Evolutionary conservation across 2,329 filamentous ascomycete genomes (phyloP), one percentile per base, ranked within the genome.

Genomic region (Colletotrichum coccodes): DNA sequence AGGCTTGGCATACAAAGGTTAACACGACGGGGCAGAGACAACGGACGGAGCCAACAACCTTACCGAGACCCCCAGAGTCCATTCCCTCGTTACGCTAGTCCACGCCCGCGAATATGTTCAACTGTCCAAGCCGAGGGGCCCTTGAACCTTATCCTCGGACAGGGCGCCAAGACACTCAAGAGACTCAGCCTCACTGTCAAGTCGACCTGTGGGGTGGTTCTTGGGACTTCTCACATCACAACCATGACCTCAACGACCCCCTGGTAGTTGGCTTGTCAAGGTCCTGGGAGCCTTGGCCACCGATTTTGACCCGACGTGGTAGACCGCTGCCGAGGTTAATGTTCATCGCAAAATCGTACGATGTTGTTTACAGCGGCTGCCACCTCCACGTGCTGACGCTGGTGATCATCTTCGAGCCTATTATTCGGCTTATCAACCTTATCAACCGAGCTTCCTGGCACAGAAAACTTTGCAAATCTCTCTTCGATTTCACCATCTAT

Each of bases 281-380:
- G 32, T 60, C 21, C 47, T 44, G 61, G 61, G 54, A 65, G 66
- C 61, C 66, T 30, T 56, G 61, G 49, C 56, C 16, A 34, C 26
- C 32, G 26, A 26, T 14, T 32, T 44, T 56, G 38, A 42, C 44
- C 34, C 21, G 21, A 50, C 40, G 34, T 54, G 23, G 62, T 38
- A 23, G 65, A 50, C 28, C n/a, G 54, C 36, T 49, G 61, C 42
- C 32, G 53, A 56, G 28, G 36, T 56, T 60, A 58, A 54, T 36
- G 61, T 69, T 69, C 66, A 69, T 69, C 67, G 50, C 63, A 70
- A 68, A 70, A 52, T 68, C 67, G 67, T 70, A 70, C 67, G 67
- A 70, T 68, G 46, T 53, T 70, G 67, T 68, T 67, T 70, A 50
- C 49, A 40, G 30, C 44, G 32, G 50, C 50, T 59, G 32, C 57